phyloP scores from a whole-genome alignment of 345 rosid genomes.

The Pistacia atlantica region DNA sequence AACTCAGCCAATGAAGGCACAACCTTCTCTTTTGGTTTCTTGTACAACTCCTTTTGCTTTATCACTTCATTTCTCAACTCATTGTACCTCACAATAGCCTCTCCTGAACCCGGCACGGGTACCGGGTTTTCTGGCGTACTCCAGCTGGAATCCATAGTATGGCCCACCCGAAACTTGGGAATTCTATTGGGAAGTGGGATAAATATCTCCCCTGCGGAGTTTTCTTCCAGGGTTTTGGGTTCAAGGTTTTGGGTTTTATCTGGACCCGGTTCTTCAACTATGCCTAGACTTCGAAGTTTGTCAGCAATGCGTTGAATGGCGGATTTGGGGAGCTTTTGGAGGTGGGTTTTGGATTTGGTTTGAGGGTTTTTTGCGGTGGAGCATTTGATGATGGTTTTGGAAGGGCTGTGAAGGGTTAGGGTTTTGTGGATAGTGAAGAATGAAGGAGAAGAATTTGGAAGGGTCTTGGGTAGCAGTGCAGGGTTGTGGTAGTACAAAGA shows the following conservation, averaged over 20 bases:
- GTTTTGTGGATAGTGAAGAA: constrained; percentile 21
- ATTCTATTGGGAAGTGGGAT: constrained; percentile 65
- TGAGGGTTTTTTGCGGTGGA: constrained; percentile 8
- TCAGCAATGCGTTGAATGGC: constrained; percentile 91
- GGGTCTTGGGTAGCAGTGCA: constrained; percentile 32
- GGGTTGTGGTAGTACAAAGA: constrained; percentile 32
- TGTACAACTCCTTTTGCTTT: constrained; percentile 46
- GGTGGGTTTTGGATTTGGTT: constrained; percentile 36
- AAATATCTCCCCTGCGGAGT: constrained; percentile 73
- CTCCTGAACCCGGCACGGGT: constrained; percentile 74
- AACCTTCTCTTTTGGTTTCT: constrained; percentile 37
- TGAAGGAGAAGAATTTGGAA: constrained; percentile 25
- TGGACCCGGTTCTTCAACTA: constrained; percentile 42
- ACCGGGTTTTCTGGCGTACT: constrained; percentile 87
- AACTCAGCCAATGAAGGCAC: constrained; percentile 83
- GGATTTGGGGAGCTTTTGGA: constrained; percentile 53
- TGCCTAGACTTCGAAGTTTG: constrained; percentile 91
- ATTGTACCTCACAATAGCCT: constrained; percentile 57
- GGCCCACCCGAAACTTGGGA: constrained; percentile 79
- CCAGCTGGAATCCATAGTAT: constrained; percentile 95
- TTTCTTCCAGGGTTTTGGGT: constrained; percentile 6
- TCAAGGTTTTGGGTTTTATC: background rate
- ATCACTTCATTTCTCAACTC: constrained; percentile 53
- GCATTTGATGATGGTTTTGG: background rate
- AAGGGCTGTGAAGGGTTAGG: constrained; percentile 22